phyloP scores from a whole-genome alignment of 2,329 filamentous ascomycete species.

The Sordariomycetes sp. region DNA sequence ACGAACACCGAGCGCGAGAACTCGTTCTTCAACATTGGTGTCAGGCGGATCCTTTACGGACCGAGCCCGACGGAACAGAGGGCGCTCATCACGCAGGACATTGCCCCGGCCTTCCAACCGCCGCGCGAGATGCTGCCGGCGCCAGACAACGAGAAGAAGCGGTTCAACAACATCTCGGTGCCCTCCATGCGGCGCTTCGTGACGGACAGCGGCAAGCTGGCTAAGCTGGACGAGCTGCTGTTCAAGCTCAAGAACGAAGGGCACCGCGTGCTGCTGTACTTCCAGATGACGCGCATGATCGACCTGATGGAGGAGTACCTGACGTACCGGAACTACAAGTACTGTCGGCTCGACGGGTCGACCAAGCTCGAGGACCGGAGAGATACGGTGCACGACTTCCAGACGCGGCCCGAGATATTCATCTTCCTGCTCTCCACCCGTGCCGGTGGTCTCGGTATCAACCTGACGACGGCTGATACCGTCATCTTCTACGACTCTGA shows the following conservation, averaged over 20 bases:
- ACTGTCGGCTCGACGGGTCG: conserved; percentile 88
- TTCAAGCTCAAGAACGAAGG: conserved; percentile 82
- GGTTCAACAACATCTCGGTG: conserved; percentile 82
- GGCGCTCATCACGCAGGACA: conserved; percentile 58
- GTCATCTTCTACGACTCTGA: conserved; percentile 99
- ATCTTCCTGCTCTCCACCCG: conserved; percentile 93
- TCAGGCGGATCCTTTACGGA: conserved; percentile 66
- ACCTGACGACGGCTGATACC: conserved; percentile 88
- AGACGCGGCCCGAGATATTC: conserved; percentile 87
- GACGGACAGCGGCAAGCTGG: conserved; percentile 92
- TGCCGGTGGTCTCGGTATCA: conserved; percentile 95
- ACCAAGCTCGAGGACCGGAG: conserved; percentile 95
- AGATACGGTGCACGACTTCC: conserved; percentile 94
- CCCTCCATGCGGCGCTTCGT: conserved; percentile 97
- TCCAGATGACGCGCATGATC: conserved; percentile 99
- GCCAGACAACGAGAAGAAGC: conserved; percentile 67
- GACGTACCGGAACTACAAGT: conserved; percentile 98
- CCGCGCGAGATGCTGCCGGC: conserved; percentile 54
- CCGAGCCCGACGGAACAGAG: conserved; percentile 52
- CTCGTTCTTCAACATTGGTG: conserved; percentile 62
- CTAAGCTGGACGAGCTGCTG: conserved; percentile 76
- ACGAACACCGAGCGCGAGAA: conserved; percentile 54
- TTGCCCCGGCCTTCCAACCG: conserved; percentile 54
- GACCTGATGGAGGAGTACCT: conserved; percentile 98
- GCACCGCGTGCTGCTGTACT: conserved; percentile 91